A percentile compares a stretch with the other conserved stretches of the same genome.
Evolutionary conservation across 805 yeast species (phyloP).

Genomic region (Candida ficus): DNA sequence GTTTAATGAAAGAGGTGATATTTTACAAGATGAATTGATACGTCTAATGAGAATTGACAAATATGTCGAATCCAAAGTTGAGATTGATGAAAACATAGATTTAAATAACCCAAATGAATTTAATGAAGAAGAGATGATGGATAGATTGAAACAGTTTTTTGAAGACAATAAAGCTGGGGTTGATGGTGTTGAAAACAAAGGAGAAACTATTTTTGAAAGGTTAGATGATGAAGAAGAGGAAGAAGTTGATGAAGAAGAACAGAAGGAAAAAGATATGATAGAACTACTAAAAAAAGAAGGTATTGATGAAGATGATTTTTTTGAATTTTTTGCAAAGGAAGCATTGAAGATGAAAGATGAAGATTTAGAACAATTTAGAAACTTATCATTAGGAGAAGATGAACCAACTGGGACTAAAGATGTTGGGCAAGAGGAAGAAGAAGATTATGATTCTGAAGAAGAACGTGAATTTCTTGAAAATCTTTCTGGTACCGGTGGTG

Average conservation of each 20-base stretch:
- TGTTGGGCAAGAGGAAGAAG: constrained; percentile 11
- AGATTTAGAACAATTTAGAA: constrained; percentile 36
- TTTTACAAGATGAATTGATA: constrained; percentile 27
- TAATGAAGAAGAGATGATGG: constrained; percentile 22
- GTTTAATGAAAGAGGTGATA: constrained; percentile 17
- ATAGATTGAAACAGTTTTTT: constrained; percentile 22
- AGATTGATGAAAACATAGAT: constrained; percentile 9
- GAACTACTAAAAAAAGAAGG: constrained; percentile 31
- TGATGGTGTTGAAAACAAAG: constrained; percentile 17
- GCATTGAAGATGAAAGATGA: constrained; percentile 45
- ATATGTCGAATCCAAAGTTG: constrained; percentile 15
- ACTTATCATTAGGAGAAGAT: constrained; percentile 19
- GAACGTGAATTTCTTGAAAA: constrained; percentile 16
- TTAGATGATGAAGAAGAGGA: constrained; percentile 1
- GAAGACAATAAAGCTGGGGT: constrained; percentile 21
- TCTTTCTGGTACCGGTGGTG: constrained; percentile 3
- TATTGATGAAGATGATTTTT: constrained; percentile 65
- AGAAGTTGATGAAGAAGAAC: constrained; percentile 1
- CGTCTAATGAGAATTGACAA: constrained; percentile 16
- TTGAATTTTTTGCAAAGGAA: constrained; percentile 54
- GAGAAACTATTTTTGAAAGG: background rate
- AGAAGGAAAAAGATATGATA: constrained; percentile 20
- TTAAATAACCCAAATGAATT: constrained; percentile 7
- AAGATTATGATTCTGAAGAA: constrained; percentile 17
- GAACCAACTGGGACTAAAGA: constrained; percentile 1